Percentiles rank a stretch among this genome's conserved stretches.
phyloP scores from a whole-genome alignment of 164 flowering plant genomes.

The Stephania cephalantha region DNA sequence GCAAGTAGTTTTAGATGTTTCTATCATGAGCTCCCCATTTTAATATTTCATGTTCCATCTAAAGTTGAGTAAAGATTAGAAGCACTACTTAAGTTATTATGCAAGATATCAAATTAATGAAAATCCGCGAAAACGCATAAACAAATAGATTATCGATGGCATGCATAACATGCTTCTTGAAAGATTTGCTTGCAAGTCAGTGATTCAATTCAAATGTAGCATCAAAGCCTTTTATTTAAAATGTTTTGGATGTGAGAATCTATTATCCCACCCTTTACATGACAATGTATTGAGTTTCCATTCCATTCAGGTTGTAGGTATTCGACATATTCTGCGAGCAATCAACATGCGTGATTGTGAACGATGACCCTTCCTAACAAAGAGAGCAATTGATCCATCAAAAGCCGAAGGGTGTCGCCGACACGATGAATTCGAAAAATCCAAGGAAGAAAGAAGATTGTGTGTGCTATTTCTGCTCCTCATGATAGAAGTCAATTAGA shows the following conservation, averaged over 20 bases:
- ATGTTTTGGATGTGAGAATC: neutral
- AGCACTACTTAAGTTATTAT: neutral
- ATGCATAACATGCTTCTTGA: too few relatives aligned
- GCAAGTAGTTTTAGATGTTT: too few relatives aligned
- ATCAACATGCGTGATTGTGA: neutral
- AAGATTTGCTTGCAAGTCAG: neutral
- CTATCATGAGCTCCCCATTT: too few relatives aligned
- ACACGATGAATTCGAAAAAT: neutral
- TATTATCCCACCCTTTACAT: neutral
- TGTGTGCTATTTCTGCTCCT: neutral
- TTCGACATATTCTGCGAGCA: neutral
- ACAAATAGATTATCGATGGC: too few relatives aligned
- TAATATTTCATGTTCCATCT: neutral
- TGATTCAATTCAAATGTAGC: neutral
- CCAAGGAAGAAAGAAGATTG: neutral
- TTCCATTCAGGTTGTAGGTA: neutral
- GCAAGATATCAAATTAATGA: too few relatives aligned
- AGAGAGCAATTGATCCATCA: neutral
- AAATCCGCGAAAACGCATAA: too few relatives aligned
- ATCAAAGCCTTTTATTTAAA: neutral
- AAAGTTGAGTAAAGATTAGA: neutral
- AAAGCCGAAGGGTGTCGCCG: neutral
- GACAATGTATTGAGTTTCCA: neutral
- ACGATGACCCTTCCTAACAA: neutral
- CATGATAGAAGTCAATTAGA: neutral